A percentile compares a stretch with the other conserved stretches of the same genome.
These are phyloP conservation scores for Soucietia sequanensis DNA, from an alignment of 805 yeast genomes.

Conservation along the genomic window DNA sequence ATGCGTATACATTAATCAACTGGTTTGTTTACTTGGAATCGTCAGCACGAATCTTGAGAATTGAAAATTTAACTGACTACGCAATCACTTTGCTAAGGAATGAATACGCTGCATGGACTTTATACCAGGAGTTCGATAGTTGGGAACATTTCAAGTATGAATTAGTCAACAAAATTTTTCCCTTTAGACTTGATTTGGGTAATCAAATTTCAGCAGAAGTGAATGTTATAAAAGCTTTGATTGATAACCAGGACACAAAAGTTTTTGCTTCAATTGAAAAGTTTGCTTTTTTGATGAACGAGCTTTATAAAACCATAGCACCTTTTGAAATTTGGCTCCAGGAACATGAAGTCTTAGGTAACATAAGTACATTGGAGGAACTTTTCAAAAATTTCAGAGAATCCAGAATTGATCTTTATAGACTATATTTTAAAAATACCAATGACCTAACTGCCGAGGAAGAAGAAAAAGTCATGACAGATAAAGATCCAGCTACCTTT, in stretches of 20 bases:
- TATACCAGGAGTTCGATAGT: not conserved
- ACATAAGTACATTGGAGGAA: not conserved
- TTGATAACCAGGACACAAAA: not conserved
- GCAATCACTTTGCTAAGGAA: not conserved
- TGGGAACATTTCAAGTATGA: not conserved
- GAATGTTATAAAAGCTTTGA: not conserved
- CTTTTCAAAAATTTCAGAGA: not conserved
- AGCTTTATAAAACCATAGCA: not conserved
- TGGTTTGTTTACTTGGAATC: not conserved
- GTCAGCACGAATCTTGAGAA: not conserved
- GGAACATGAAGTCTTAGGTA: not conserved
- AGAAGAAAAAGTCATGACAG: not conserved
- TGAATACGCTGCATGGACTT: not conserved
- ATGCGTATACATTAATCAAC: not conserved
- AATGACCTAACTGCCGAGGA: constrained; percentile 3
- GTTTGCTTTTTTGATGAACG: not conserved
- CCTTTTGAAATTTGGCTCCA: not conserved
- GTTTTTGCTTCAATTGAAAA: not conserved
- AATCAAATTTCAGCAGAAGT: not conserved
- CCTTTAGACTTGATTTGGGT: not conserved
- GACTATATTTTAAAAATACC: not conserved
- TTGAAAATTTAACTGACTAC: not conserved
- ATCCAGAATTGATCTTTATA: not conserved
- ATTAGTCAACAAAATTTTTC: not conserved
- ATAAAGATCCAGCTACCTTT: not conserved